phyloP scores from a whole-genome alignment of 2,329 filamentous ascomycete genomes.

The Curvularia sp. region DNA sequence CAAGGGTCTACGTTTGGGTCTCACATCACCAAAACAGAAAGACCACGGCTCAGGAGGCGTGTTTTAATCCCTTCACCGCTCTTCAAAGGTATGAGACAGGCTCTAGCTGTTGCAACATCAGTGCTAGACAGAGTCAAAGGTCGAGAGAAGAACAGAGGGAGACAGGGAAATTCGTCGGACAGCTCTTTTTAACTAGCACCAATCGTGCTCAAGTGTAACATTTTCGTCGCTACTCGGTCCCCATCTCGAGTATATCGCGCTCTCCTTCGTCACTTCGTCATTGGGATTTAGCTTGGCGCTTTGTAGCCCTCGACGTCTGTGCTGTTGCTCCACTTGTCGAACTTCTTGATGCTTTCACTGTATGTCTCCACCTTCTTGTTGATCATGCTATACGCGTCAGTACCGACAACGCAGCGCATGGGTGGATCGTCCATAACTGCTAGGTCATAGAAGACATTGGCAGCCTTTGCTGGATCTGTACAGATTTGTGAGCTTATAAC shows the following conservation, averaged over 20 bases:
- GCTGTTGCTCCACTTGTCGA: conserved; percentile 59
- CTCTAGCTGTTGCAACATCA: conserved; percentile 1
- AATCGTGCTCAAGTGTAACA: not conserved
- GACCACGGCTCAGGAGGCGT: not conserved
- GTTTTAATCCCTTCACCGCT: not conserved
- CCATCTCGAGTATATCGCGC: not conserved
- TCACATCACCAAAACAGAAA: not conserved
- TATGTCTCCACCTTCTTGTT: conserved; percentile 61
- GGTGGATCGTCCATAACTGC: conserved; percentile 62
- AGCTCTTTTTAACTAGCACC: not conserved
- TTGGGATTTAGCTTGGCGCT: conserved; percentile 25
- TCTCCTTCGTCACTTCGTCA: not conserved
- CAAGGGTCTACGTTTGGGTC: not conserved
- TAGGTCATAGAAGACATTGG: conserved; percentile 62
- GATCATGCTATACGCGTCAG: conserved; percentile 60
- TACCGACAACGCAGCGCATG: conserved; percentile 61
- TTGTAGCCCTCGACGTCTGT: conserved; percentile 56
- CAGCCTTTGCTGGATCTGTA: conserved; percentile 59
- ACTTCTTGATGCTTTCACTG: conserved; percentile 58
- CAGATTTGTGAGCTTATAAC: not conserved
- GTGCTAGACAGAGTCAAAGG: not conserved
- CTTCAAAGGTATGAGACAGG: not conserved
- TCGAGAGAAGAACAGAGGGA: not conserved
- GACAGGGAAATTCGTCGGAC: not conserved
- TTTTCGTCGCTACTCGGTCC: not conserved